Evolutionary conservation across 257 asterid genomes (phyloP), one percentile per base, ranked within the genome.

Genomic region (Nicotiana noctiflora): DNA sequence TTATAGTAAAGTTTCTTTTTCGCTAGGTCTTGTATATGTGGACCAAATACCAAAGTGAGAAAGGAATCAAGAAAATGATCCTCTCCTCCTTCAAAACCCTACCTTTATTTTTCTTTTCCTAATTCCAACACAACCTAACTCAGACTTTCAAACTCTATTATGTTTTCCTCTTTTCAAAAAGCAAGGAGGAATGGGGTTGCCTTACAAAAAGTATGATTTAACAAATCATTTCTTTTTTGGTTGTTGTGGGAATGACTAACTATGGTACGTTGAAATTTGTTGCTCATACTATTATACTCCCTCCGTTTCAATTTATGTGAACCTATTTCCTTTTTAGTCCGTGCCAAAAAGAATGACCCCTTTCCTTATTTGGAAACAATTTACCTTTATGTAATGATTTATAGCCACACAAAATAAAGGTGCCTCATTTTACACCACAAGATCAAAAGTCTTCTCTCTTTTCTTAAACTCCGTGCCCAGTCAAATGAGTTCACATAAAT

Each of bases 101-200:
- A 13, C 65, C 81, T 57, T 74, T 74, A 77, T 77, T 77, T 77
- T n/a, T 52, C 75, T 91, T 92, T 92, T 87, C 80, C 94, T 86
- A 89, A 91, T 92, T 91, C 95, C 97, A 91, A 92, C 79, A 83
- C 89, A 77, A 27, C 59, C 31, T 56, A 63, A 59, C 85, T 70
- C 82, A 76, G 40, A 86, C 90, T 86, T 89, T 87, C 87, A 90
- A 86, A 84, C 86, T 81, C 31, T 52, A 34, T 76, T 52, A 34
- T 76, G 53, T 52, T 84, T 66, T 46, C n/a, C 86, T 80, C 95
- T 86, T 90, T 92, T 53, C 82, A 80, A 81, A 90, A 90, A 90
- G 93, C 87, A 88, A 79, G 55, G 79, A 85, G 72, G 80, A 72
- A 21, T 40, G 7, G 8, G 79, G 49, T 72, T 88, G 81, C 86